Evolutionary conservation across 106 monocot species (phyloP), one percentile per base, ranked within the genome.

Genomic region (Acanthochlamys bracteata): DNA sequence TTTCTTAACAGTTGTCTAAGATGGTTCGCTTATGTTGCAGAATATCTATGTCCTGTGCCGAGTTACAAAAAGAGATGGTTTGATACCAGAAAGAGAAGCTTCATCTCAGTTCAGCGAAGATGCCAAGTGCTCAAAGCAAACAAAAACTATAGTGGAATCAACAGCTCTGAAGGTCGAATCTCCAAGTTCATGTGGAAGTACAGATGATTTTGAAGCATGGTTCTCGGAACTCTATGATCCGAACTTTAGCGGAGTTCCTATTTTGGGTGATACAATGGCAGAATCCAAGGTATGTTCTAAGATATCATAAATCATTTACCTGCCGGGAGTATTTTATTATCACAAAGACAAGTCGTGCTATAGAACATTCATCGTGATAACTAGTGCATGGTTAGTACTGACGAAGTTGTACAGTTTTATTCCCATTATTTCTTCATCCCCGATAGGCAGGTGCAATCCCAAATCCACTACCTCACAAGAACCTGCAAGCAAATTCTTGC

Each of bases 31-130:
- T 25, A 52, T 62, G 15, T 53, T 56, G 43, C 73, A 94, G 93
- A 89, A 84, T 63, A 16, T 63, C 7, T 94, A 69, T 81, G 93
- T 89, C 45, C 74, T 94, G 0, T 94, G 93, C 23, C 93, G 93
- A 64, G 53, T 94, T 46, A 89, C 93, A 43, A 94, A 86, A 63
- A 86, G 86, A 66, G 70, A 78, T 67, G 78, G 61, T 11, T 75
- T 54, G 39, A 60, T 7, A 41, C 4, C 61, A 55, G 81, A 83
- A 41, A 75, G 62, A 59, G 81, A 77, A 22, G 24, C 20, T 3
- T 9, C 17, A 20, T 14, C 21, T 4, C 73, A 25, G 17, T 53
- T 52, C 14, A 57, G 61, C 10, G 61, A 60, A 11, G 53, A 20
- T 8, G 26, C 19, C 45, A 59, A 57, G 67, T 52, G 42, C 20